Conservation (phyloP, 2,329 filamentous ascomycete genomes). For the Aspergillus fumigatus region DNA sequence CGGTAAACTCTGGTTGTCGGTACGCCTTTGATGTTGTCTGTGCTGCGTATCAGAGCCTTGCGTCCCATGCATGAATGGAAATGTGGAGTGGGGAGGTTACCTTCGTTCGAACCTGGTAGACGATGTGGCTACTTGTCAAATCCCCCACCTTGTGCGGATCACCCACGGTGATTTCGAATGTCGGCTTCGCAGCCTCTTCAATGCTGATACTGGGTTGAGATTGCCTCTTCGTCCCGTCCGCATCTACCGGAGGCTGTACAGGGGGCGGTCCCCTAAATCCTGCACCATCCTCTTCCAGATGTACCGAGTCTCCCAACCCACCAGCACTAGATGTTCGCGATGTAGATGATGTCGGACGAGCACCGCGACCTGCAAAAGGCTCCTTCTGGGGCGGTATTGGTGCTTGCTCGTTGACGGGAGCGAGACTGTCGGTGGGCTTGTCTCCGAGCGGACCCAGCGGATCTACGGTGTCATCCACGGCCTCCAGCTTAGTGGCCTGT, state of each 20-base stretch:
- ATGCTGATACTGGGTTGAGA: constrained; percentile 77
- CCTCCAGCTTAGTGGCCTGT: constrained; percentile 59
- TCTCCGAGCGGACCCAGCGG: constrained; percentile 59
- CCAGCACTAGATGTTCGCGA: constrained; percentile 47
- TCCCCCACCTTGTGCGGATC: constrained; percentile 98
- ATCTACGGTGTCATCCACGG: constrained; percentile 58
- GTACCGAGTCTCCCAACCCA: constrained; percentile 60
- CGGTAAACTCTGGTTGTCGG: constrained; percentile 84
- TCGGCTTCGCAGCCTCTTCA: constrained; percentile 89
- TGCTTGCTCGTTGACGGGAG: constrained; percentile 48
- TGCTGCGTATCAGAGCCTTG: constrained; percentile 9
- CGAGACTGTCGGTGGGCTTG: constrained; percentile 29
- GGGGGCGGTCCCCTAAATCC: constrained; percentile 60
- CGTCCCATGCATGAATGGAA: not conserved
- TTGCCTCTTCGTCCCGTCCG: constrained; percentile 46
- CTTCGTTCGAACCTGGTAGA: constrained; percentile 92
- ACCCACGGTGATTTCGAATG: constrained; percentile 84
- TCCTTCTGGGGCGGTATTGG: constrained; percentile 60
- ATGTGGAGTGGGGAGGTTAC: constrained; percentile 43
- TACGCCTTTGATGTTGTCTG: constrained; percentile 96
- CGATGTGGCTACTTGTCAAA: constrained; percentile 93
- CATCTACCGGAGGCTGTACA: constrained; percentile 48
- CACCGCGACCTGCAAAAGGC: constrained; percentile 35
- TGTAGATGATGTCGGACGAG: constrained; percentile 34
- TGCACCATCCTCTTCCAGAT: constrained; percentile 66